Conservation (phyloP, 352 stramenopile species). For the Pythium angustatum region DNA sequence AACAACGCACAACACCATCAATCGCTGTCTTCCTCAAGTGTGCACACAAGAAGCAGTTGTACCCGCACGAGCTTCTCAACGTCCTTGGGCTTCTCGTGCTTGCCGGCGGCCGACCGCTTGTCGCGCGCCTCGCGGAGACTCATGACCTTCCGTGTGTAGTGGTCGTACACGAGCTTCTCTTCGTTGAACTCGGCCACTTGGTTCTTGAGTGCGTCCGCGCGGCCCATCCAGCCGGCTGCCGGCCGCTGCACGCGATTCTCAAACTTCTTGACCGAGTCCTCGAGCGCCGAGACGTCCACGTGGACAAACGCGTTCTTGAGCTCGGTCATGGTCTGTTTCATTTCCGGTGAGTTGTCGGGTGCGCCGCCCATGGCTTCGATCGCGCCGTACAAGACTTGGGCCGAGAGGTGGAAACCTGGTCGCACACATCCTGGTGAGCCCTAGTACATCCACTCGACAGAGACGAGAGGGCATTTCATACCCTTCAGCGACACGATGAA, state of each 20-base stretch:
- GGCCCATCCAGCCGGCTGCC: slow-evolving; percentile 53
- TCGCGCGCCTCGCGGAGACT: slow-evolving; percentile 61
- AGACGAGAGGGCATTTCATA: slow-evolving; percentile 2
- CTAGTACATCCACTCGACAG: too few relatives aligned
- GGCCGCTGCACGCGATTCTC: slow-evolving; percentile 68
- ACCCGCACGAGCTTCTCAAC: slow-evolving; percentile 76
- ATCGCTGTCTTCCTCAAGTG: too few relatives aligned
- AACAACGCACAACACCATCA: too few relatives aligned
- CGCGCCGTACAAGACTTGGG: slow-evolving; percentile 51
- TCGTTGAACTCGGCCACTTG: slow-evolving; percentile 56
- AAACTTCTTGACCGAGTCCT: slow-evolving; percentile 50
- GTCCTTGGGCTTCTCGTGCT: slow-evolving; percentile 70
- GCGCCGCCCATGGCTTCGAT: slow-evolving; percentile 51
- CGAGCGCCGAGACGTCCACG: slow-evolving; percentile 57
- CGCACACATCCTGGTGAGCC: too few relatives aligned
- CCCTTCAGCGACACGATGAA: slow-evolving; percentile 63
- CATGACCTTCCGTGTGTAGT: slow-evolving; percentile 80
- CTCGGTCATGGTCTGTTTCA: slow-evolving; percentile 61
- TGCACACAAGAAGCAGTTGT: too few relatives aligned
- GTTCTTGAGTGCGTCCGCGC: slow-evolving; percentile 43
- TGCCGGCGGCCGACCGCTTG: slow-evolving; percentile 51
- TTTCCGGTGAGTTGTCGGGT: slow-evolving; percentile 46
- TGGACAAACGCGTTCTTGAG: slow-evolving; percentile 60
- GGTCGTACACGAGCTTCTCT: slow-evolving; percentile 72
- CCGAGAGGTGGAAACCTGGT: slow-evolving; percentile 60